Evolutionary conservation across 345 rosid species (phyloP), one percentile per base, ranked within the genome.

Genomic region (Sapria himalayana): DNA sequence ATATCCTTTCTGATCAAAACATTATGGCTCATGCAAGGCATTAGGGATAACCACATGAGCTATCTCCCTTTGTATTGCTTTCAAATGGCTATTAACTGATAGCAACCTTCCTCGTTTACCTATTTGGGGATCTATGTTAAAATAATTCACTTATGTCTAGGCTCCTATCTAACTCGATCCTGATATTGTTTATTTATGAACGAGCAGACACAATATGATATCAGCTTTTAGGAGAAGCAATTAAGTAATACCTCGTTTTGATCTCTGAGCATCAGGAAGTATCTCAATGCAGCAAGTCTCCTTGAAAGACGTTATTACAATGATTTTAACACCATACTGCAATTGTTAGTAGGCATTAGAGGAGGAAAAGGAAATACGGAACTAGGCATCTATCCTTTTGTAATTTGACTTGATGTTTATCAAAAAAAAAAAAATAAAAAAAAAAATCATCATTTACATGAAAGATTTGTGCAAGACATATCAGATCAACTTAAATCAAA

Each of bases 241-340:
- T 36, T 22, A 4, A 22, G 37, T 9, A 41, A 25, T 59, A 72
- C 78, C 74, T 65, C 66, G 66, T 29, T 55, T 62, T 29, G 78
- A 64, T 54, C 55, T 62, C 37, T 64, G 56, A 48, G 54, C 55
- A 38, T 46, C 51, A 15, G 78, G 74, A 34, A 67, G 53, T 53
- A 72, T 72, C 67, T 72, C 78, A 49, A 67, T 67, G 58, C 59
- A 64, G 60, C 78, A 67, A 19, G 78, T 72, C 58, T 72, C 78
- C 56, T 72, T 72, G 66, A 72, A 72, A 39, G 78, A 67, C 25
- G 78, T 67, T 46, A 72, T 68, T 55, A 67, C 74, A 48, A 67
- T 61, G 56, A 67, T 72, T 54, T 59, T 67, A 19, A 72, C 65
- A 13, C 78, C 78, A 48, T 67, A 67, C 78, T 72, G 71, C 65